Evolutionary conservation across 768 basidiomycete genomes (phyloP), one percentile per base, ranked within the genome.

Genomic region (Leccinum barrowsii): DNA sequence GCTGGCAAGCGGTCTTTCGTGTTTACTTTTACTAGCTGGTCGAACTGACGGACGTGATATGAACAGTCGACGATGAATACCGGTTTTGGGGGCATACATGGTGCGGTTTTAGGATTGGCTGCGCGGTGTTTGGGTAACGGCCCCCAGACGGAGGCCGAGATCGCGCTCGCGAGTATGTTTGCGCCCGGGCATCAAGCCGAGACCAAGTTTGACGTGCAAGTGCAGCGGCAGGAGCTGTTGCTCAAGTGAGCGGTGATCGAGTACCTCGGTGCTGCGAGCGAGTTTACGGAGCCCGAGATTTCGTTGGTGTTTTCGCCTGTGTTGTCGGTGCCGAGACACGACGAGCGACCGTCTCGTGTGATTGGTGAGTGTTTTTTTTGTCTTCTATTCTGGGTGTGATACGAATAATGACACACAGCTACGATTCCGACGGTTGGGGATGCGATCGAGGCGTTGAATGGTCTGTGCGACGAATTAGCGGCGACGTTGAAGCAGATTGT

Each of bases 1-100:
- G 64, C 70, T 96, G 70, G 94, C 92, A 61, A 67, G 87, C 10
- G 35, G 1, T 5, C 22, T 48, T 3, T 7, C 0, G 4, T 37
- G n/a, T 22, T 22, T 22, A 22, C 22, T 22, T 28, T n/a, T 28
- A 17, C 51, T 24, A 2, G 13, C 35, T 17, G 35, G 35, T 37
- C 6, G 34, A 37, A 30, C 58, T 62, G 49, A 61, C n/a, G 0
- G 7, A 35, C 19, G 12, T 56, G 7, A 50, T 37, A 37, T 32
- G 15, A 37, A 37, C 17, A 37, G 83, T 69, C 79, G 50, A 80
- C 83, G n/a, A 78, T 84, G 22, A 85, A 82, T 60, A 81, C 90
- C 2, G 90, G 91, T 4, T 96, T 92, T 67, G 95, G 95, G 3
- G 85, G 85, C 0, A 82, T 96, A 50, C 95, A 98, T 66, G 78